These are phyloP conservation scores for Puccinia hordei DNA, from an alignment of 1,284 basidiomycete genomes.

Conservation along the genomic window DNA sequence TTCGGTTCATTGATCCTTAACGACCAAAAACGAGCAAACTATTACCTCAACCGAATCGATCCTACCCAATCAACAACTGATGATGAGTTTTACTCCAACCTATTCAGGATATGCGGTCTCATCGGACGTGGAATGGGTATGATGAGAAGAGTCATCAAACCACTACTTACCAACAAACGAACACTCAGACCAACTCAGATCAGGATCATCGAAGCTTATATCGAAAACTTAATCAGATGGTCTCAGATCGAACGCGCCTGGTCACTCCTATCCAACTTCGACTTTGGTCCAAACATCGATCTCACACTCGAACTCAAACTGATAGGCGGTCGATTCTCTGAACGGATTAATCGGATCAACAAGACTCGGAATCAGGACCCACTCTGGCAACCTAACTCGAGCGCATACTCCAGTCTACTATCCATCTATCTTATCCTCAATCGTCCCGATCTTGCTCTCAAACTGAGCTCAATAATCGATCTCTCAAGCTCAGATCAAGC, in stretches of 20 bases:
- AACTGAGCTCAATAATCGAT: neutral
- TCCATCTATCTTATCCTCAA: conserved; percentile 24
- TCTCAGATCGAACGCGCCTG: conserved; percentile 15
- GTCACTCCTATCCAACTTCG: neutral
- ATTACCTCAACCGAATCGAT: neutral
- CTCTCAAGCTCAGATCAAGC: neutral
- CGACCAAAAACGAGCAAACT: no score
- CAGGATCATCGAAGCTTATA: conserved; percentile 19
- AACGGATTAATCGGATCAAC: neutral
- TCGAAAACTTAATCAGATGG: conserved; percentile 27
- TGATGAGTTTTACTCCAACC: neutral
- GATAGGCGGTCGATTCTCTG: neutral
- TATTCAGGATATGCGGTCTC: conserved; percentile 4
- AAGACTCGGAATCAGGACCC: neutral
- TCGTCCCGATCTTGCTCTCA: conserved; percentile 8
- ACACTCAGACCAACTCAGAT: neutral
- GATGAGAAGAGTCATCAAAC: conserved; percentile 23
- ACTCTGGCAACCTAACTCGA: neutral
- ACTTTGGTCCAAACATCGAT: conserved; percentile 2
- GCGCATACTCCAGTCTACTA: neutral
- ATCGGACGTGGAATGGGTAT: conserved; percentile 28
- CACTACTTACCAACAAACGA: neutral
- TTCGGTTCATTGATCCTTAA: no score
- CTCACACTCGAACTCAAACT: neutral
- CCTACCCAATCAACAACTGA: neutral